phyloP scores from a whole-genome alignment of 257 asterid species.

The Craterostigma plantagineum region DNA sequence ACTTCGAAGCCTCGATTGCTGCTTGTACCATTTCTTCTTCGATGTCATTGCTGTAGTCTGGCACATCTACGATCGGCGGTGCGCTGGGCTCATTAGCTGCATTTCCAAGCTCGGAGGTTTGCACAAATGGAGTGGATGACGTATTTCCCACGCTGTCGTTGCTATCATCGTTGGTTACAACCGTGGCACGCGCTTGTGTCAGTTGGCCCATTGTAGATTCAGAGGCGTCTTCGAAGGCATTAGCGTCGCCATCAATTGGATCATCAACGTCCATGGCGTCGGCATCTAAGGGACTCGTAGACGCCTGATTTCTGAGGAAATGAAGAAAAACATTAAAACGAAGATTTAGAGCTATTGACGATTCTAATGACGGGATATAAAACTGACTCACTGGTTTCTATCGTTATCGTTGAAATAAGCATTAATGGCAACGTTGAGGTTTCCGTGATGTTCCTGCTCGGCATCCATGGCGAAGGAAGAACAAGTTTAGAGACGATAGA shows the following conservation, averaged over 20 bases:
- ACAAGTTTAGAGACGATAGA: no score
- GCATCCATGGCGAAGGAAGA: no score
- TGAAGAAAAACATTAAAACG: background rate
- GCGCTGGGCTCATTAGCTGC: conserved; percentile 32
- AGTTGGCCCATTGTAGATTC: conserved; percentile 36
- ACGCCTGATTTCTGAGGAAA: conserved; percentile 29
- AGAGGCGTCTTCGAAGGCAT: no score
- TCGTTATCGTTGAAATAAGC: conserved; percentile 68
- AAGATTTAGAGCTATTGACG: no score
- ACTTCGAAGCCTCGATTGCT: conserved; percentile 93
- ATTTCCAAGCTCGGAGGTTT: conserved; percentile 7
- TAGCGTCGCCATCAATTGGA: conserved; percentile 26
- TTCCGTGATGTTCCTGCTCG: conserved; percentile 64
- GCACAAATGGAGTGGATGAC: conserved; percentile 18
- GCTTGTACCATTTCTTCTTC: conserved; percentile 99
- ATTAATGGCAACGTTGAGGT: conserved; percentile 73
- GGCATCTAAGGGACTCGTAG: conserved; percentile 25
- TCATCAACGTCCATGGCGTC: conserved; percentile 78
- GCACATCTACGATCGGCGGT: conserved; percentile 33
- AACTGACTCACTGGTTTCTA: conserved; percentile 43
- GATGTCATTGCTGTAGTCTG: conserved; percentile 54
- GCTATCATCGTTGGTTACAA: conserved; percentile 35
- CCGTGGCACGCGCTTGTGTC: conserved; percentile 35
- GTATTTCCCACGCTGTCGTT: conserved; percentile 6
- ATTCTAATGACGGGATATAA: no score